phyloP scores from a whole-genome alignment of 371 early-diverging fungal species.

The Mucor saturninus region DNA sequence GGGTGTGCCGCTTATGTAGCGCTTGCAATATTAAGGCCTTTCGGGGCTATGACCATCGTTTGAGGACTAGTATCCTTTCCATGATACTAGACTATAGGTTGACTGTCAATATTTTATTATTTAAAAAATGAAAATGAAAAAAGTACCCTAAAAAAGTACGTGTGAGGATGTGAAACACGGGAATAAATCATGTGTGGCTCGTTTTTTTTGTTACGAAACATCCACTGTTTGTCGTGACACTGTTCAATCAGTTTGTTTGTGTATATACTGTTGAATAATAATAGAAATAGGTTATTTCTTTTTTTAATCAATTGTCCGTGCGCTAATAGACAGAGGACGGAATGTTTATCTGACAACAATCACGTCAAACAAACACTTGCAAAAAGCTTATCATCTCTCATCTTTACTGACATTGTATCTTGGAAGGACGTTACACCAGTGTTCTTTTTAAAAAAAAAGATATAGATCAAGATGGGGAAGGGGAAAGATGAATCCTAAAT shows the following conservation, averaged over 20 bases:
- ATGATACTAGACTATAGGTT: conserved; percentile 37
- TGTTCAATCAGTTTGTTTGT: no score
- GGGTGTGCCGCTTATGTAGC: conserved; percentile 36
- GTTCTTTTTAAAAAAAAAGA: no score
- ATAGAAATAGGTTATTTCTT: no score
- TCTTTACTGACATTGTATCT: no score
- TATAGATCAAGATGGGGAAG: no score
- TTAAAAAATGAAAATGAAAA: conserved; percentile 9
- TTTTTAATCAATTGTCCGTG: not conserved
- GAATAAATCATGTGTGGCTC: not conserved
- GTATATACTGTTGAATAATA: no score
- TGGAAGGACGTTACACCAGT: no score
- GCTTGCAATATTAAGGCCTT: conserved; percentile 31
- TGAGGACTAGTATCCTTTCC: conserved; percentile 33
- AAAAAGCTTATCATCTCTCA: no score
- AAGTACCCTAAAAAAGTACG: not conserved
- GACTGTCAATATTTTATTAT: conserved; percentile 25
- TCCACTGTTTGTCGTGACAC: no score
- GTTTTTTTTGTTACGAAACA: not conserved
- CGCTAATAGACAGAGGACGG: not conserved
- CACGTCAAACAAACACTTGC: not conserved
- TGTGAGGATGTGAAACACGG: not conserved
- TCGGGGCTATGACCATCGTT: conserved; percentile 24
- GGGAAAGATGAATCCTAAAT: no score
- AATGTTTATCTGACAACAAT: not conserved